Evolutionary conservation across 228 moss, liverwort and hornwort species (phyloP), one percentile per base, ranked within the genome.

Genomic region (Sphagnum fallax): DNA sequence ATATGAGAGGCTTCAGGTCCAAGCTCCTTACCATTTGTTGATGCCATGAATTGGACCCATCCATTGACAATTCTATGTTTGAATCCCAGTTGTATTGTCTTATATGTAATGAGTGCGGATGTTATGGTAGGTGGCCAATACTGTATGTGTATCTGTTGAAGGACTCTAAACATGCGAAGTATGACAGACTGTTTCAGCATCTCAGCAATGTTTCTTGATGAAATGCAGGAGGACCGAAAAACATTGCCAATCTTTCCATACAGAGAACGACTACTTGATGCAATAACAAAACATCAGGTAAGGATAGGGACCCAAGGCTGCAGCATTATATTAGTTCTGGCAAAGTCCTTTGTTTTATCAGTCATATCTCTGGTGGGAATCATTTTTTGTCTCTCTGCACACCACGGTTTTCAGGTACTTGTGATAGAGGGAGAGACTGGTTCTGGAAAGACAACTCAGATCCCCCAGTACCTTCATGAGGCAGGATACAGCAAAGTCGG

Each of bases 361-460:
- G 10, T 58, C 58, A 58, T 58, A 9, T 58, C 10, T 58, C 10
- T 58, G 58, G 58, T 58, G 14, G 58, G 14, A 10, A 48, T 65
- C 48, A 48, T n/a, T 6, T 65, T 11, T 48, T 50, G 9, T 50
- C 62, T 5, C n/a, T 48, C 7, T 67, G 32, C 32, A 32, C 32
- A 32, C 32, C 32, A 32, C 2, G 32, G 0, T 63, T 70, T 74
- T 53, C 79, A 92, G 89, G 84, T 80, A 66, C 87, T 94, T 78
- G 91, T 98, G 7, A 93, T 98, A 65, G 98, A 91, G 80, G 98
- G 98, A 75, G 98, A 98, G 77, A 98, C 98, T 11, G 98, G 98
- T 48, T 98, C 93, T 58, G 98, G 98, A 67, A 98, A 98, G 80
- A 98, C 98, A 11, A 93, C 98, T 12, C 98, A 93, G 79, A 98